phyloP scores from a whole-genome alignment of 1,139 yeast genomes.

The Torulaspora globosa region DNA sequence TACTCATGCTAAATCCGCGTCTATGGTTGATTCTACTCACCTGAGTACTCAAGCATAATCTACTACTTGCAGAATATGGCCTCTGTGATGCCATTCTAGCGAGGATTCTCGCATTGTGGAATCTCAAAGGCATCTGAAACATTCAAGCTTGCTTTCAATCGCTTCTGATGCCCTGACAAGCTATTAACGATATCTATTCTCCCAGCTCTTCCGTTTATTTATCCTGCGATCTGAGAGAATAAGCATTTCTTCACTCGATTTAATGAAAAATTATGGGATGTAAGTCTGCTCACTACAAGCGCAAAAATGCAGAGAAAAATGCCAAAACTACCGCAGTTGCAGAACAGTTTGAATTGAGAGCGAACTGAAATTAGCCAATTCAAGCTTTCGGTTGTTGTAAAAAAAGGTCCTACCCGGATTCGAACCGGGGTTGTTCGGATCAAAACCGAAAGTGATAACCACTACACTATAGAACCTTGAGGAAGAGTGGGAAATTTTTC shows the following conservation, averaged over 20 bases:
- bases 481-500: background rate
- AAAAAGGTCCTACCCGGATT: constrained; percentile 85
- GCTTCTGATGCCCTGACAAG: too few species aligned
- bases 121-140: constrained; percentile 3
- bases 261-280: background rate
- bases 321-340: constrained; percentile 3
- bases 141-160: background rate
- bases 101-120: constrained; percentile 2
- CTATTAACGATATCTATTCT: background rate
- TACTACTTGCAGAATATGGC: background rate
- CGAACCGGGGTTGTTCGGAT: constrained; percentile 92
- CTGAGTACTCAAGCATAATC: background rate
- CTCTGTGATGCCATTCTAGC: constrained; percentile 1
- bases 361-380: background rate
- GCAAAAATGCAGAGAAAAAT: background rate
- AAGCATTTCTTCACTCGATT: background rate
- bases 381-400: constrained; percentile 20
- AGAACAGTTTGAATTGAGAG: background rate
- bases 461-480: constrained; percentile 49
- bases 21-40: background rate
- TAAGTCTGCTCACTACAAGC: background rate
- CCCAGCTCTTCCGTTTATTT: background rate
- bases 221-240: background rate
- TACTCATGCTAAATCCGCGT: constrained; percentile 8
- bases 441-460: constrained; percentile 66